Conservation (phyloP, 2,329 filamentous ascomycete genomes). For the Stagonosporopsis cucurbitacearum region DNA sequence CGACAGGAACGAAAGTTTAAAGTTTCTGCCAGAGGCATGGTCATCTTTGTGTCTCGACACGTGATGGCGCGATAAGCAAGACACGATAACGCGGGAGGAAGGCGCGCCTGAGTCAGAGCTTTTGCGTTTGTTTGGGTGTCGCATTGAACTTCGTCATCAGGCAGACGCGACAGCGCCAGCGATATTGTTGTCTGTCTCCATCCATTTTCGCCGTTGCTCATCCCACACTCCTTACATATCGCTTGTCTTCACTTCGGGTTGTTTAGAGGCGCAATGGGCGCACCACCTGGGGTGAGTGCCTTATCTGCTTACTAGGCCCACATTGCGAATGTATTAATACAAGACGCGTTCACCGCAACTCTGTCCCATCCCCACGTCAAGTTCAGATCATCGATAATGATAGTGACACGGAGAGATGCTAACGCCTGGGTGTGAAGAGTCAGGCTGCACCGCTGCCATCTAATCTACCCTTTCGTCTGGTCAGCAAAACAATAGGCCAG, state of each 20-base stretch:
- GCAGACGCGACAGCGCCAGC: slow-evolving; percentile 11
- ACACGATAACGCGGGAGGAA: slow-evolving; percentile 5
- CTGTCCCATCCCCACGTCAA: neutral
- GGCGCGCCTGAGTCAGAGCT: slow-evolving; percentile 16
- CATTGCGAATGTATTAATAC: slow-evolving; percentile 11
- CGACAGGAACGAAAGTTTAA: neutral
- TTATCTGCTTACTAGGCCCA: slow-evolving; percentile 7
- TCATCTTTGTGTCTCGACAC: neutral
- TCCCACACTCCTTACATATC: neutral
- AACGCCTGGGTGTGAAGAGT: slow-evolving; percentile 65
- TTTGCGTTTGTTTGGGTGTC: slow-evolving; percentile 10
- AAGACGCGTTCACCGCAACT: slow-evolving; percentile 2
- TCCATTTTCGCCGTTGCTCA: neutral
- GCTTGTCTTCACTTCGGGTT: neutral
- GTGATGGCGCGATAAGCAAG: slow-evolving; percentile 16
- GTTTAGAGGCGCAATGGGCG: slow-evolving; percentile 16
- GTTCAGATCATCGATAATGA: neutral
- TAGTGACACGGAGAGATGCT: slow-evolving; percentile 3
- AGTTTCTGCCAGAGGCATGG: neutral
- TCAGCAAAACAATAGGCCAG: slow-evolving; percentile 95
- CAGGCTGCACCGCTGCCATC: slow-evolving; percentile 85
- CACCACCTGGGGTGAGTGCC: slow-evolving; percentile 37
- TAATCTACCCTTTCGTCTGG: slow-evolving; percentile 88
- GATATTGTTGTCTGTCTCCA: neutral
- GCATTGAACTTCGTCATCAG: slow-evolving; percentile 6